Conservation (phyloP, 805 yeast species). For the Candida incommunis region DNA sequence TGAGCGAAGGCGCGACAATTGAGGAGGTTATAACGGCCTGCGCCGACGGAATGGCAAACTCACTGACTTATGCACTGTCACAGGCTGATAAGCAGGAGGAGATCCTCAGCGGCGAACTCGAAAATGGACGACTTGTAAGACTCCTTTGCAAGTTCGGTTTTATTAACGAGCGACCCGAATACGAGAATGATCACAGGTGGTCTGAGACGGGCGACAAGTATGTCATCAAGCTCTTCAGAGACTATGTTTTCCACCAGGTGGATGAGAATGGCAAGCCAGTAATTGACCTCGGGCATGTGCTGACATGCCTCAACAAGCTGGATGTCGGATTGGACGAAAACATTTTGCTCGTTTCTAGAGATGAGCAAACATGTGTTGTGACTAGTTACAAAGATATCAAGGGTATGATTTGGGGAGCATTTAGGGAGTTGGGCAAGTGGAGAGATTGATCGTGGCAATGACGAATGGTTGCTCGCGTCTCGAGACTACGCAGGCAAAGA, state of each 20-base stretch:
- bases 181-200: slow-evolving; percentile 41
- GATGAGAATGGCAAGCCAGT: slow-evolving; percentile 68
- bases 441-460: not conserved
- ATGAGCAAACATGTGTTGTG: slow-evolving; percentile 74
- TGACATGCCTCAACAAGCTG: slow-evolving; percentile 67
- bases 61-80: slow-evolving; percentile 13
- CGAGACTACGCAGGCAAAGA: not conserved
- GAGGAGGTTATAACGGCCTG: slow-evolving; percentile 6
- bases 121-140: slow-evolving; percentile 77
- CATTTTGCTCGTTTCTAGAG: slow-evolving; percentile 64
- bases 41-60: slow-evolving; percentile 10
- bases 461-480: not conserved
- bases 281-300: slow-evolving; percentile 69
- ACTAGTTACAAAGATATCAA: slow-evolving; percentile 70
- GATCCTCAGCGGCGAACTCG: slow-evolving; percentile 53
- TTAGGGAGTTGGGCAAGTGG: slow-evolving; percentile 51
- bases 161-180: slow-evolving; percentile 61
- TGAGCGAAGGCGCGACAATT: slow-evolving; percentile 4
- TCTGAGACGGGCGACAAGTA: slow-evolving; percentile 65
- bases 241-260: slow-evolving; percentile 72
- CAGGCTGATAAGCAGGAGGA: slow-evolving; percentile 19
- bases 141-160: slow-evolving; percentile 69
- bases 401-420: slow-evolving; percentile 54
- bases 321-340: slow-evolving; percentile 88
- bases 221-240: slow-evolving; percentile 60